Evolutionary conservation across 495 filamentous ascomycete species (phyloP).

Genomic region (Talaromyces thailandensis): DNA sequence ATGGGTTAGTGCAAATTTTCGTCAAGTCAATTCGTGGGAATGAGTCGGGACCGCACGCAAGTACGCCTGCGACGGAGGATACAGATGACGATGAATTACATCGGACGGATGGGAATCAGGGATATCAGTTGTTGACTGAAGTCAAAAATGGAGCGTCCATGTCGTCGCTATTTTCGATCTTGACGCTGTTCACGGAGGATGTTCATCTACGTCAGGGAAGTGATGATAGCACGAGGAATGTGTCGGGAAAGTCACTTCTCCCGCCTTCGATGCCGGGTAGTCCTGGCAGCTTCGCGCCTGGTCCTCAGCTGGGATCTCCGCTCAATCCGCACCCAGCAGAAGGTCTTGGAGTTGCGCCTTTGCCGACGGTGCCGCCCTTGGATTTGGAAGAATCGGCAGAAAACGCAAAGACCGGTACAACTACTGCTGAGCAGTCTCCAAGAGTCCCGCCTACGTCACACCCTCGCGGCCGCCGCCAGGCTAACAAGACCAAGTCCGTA

Average conservation of each 20-base stretch:
- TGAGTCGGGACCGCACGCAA: conserved; percentile 15
- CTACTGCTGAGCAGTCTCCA: conserved; percentile 9
- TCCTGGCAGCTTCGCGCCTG: conserved; percentile 29
- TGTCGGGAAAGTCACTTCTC: conserved; percentile 33
- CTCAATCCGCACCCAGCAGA: conserved; percentile 6
- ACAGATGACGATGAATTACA: conserved; percentile 59
- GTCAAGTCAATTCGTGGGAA: conserved; percentile 72
- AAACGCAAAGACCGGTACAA: conserved; percentile 11
- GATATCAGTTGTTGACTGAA: conserved; percentile 89
- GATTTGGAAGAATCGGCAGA: conserved; percentile 46
- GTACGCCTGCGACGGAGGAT: conserved; percentile 17
- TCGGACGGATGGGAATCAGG: conserved; percentile 53
- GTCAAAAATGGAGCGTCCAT: conserved; percentile 98
- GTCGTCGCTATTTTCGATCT: conserved; percentile 95
- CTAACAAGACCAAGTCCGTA: conserved; percentile 53
- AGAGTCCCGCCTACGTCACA: conserved; percentile 2
- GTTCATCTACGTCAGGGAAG: conserved; percentile 64
- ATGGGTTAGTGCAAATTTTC: conserved; percentile 95
- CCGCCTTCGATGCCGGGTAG: conserved; percentile 39
- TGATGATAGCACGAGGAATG: conserved; percentile 42
- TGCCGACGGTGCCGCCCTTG: conserved; percentile 62
- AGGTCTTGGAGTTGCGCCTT: conserved; percentile 12
- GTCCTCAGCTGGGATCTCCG: conserved; percentile 13
- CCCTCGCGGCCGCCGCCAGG: conserved; percentile 9
- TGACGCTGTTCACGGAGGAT: conserved; percentile 93